These are phyloP conservation scores for Pyrus communis DNA, from an alignment of 306 rosid genomes.

Conservation along the genomic window DNA sequence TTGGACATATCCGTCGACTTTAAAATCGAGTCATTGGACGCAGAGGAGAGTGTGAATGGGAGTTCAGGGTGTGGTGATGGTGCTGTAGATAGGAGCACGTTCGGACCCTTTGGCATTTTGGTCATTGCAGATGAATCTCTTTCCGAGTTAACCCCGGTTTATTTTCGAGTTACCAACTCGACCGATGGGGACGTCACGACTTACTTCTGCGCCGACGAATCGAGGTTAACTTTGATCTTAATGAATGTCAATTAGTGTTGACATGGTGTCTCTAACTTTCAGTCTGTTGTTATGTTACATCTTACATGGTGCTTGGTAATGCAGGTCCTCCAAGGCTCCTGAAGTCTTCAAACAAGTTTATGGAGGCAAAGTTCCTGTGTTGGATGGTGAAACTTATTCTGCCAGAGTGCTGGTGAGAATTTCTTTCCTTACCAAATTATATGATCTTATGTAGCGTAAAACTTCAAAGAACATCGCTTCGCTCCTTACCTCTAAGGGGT, in stretches of 20 bases:
- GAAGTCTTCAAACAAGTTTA: slow-evolving; percentile 45
- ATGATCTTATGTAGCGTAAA: neutral
- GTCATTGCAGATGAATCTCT: slow-evolving; percentile 67
- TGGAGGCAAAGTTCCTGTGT: slow-evolving; percentile 57
- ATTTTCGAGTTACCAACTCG: slow-evolving; percentile 38
- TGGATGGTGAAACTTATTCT: slow-evolving; percentile 52
- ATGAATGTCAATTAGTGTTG: neutral
- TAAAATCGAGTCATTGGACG: slow-evolving; percentile 34
- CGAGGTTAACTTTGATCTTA: slow-evolving; percentile 31
- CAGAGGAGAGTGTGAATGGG: slow-evolving; percentile 6
- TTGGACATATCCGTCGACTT: slow-evolving; percentile 70
- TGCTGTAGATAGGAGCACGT: slow-evolving; percentile 42
- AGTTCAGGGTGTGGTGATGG: slow-evolving; percentile 55
- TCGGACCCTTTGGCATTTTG: slow-evolving; percentile 78
- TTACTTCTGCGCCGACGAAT: slow-evolving; percentile 67
- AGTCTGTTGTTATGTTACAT: no score
- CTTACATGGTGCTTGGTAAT: neutral
- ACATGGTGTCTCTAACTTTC: neutral
- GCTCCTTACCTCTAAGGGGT: no score
- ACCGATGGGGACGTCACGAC: slow-evolving; percentile 23
- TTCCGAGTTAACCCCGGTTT: slow-evolving; percentile 68
- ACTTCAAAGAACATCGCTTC: neutral
- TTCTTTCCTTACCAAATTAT: neutral
- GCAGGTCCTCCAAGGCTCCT: slow-evolving; percentile 71
- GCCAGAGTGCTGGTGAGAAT: slow-evolving; percentile 58